phyloP scores from a whole-genome alignment of 1,284 basidiomycete species.

The Puccinia novopanici region DNA sequence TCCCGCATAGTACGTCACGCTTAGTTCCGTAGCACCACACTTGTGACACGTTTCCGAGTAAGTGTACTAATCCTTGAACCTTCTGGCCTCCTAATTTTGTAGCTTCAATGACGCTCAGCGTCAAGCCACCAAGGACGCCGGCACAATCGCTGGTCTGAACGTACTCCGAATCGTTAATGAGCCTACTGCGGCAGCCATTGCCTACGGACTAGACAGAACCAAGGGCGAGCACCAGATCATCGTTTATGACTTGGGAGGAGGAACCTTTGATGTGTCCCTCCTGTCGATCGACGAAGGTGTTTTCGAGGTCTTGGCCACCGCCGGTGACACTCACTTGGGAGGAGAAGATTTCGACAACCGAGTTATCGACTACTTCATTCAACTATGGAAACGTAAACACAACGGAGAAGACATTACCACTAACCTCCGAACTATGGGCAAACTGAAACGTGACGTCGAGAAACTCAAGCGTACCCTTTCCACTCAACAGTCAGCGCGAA shows the following conservation, averaged over 20 bases:
- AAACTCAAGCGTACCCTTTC: constrained; percentile 98
- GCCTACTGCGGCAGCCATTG: constrained; percentile 90
- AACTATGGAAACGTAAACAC: constrained; percentile 60
- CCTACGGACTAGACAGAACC: constrained; percentile 86
- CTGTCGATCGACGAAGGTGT: constrained; percentile 97
- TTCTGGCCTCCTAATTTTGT: constrained; percentile 82
- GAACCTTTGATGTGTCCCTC: constrained; percentile 98
- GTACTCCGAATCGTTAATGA: constrained; percentile 97
- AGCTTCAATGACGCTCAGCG: constrained; percentile 98
- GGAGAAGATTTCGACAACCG: constrained; percentile 99
- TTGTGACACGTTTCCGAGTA: constrained; percentile 91
- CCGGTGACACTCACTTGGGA: constrained; percentile 98
- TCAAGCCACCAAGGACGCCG: constrained; percentile 92
- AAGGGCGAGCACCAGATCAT: constrained; percentile 91
- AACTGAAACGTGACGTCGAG: constrained; percentile 95
- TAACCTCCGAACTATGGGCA: constrained; percentile 92
- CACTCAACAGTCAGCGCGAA: constrained; percentile 91
- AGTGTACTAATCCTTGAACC: constrained; percentile 99
- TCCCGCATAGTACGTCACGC: constrained; percentile 96
- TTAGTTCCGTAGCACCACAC: constrained; percentile 69
- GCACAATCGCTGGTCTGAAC: constrained; percentile 83
- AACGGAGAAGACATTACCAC: constrained; percentile 70
- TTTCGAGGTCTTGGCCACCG: constrained; percentile 98
- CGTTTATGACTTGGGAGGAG: constrained; percentile 97
- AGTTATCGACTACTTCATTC: constrained; percentile 59